Percentiles rank a stretch among this genome's conserved stretches.
Conservation (phyloP, 2,329 filamentous ascomycete genomes). For the Trichoderma lentiforme region DNA sequence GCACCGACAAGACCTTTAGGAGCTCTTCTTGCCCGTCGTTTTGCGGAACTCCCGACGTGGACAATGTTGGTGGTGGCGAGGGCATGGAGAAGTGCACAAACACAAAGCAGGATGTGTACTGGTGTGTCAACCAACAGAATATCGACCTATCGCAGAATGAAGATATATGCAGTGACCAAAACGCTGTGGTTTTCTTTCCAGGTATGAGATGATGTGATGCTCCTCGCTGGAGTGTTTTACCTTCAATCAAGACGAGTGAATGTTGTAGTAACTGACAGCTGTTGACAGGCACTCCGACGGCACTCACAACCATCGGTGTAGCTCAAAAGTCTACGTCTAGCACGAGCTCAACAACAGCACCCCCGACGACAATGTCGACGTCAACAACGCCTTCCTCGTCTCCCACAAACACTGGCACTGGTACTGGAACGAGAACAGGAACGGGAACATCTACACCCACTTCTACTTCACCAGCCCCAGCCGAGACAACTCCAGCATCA, state of each 20-base stretch:
- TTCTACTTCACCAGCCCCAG: neutral
- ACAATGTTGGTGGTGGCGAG: neutral
- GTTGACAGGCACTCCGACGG: neutral
- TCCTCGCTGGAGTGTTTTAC: neutral
- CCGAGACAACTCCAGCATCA: neutral
- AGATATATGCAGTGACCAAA: neutral
- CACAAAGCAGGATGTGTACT: neutral
- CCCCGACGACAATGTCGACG: neutral
- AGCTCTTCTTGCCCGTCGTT: conserved; percentile 32
- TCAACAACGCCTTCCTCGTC: neutral
- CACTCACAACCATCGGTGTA: neutral
- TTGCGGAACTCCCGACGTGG: conserved; percentile 24
- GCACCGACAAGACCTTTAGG: conserved; percentile 33
- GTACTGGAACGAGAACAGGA: neutral
- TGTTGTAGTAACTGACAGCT: neutral
- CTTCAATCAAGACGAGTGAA: neutral
- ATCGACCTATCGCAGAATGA: neutral
- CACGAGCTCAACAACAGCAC: neutral
- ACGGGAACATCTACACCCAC: neutral
- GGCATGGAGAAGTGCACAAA: conserved; percentile 5
- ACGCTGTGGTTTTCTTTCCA: conserved; percentile 3
- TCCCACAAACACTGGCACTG: neutral
- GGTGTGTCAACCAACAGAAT: neutral
- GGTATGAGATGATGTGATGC: neutral
- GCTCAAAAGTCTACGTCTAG: neutral